Evolutionary conservation across 2,329 filamentous ascomycete species (phyloP), one percentile per base, ranked within the genome.

Genomic region (Alternaria hordeiaustralica): DNA sequence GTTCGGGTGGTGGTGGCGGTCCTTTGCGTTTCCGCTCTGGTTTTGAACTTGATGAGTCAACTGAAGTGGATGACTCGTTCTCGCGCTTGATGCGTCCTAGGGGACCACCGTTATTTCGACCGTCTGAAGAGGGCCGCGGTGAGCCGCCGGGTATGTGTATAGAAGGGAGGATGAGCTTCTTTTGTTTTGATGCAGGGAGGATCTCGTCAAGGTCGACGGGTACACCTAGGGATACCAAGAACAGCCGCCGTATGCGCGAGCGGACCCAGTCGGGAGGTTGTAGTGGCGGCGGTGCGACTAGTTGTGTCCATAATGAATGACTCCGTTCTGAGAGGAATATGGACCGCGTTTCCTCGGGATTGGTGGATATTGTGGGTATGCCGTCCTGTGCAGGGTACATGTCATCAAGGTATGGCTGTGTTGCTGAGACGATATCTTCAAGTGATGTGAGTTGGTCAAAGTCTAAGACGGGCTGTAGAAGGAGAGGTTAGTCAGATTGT

Each of bases 221-320:
- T 0, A 99, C 96, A 18, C 96, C 96, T 0, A 99, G 88, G 2
- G 94, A 97, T 58, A 99, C 94, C 45, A 99, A 89, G 79, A 99
- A 99, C 25, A 99, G 88, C 26, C 96, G 92, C 57, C 96, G 90
- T 72, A 97, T 99, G 55, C 94, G 92, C 56, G 94, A 97, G 68
- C 96, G 93, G 63, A 97, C 96, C 96, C 96, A 99, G 80, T 99
- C 96, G 1, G 96, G 95, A 6, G 96, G 96, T 74, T 97, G 94
- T 41, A 99, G 88, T 3, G 96, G 94, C 2, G 96, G 96, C 20
- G 96, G 95, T 3, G 95, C 95, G 28, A 97, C 93, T 5, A 99
- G 89, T 82, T 99, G 96, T 44, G 94, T 94, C 96, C 96, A 99
- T 33, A 99, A 85, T 0, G 96, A 97, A 60, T 92, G 90, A 65